These are phyloP conservation scores for Epichloe aotearoae DNA, from an alignment of 2,329 filamentous ascomycete species.

Conservation along the genomic window DNA sequence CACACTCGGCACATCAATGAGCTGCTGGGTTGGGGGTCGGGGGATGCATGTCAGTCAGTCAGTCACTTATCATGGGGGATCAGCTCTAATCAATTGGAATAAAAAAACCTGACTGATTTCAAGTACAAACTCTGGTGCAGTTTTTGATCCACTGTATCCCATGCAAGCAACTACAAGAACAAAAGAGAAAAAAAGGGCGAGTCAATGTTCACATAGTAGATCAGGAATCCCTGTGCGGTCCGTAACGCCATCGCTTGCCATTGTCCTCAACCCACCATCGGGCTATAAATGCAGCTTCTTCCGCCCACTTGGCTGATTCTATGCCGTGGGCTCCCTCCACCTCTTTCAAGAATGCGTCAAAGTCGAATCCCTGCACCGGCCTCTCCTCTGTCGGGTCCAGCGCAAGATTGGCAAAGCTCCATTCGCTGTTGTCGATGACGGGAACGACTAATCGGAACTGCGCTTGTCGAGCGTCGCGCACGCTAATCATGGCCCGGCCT, in stretches of 20 bases:
- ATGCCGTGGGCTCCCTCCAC: slow-evolving; percentile 12
- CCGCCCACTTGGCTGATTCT: slow-evolving; percentile 17
- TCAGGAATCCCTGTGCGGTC: slow-evolving; percentile 3
- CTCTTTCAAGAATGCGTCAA: slow-evolving; percentile 10
- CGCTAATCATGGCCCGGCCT: slow-evolving; percentile 19
- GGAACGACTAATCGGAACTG: slow-evolving; percentile 19
- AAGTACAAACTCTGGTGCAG: too few relatives aligned
- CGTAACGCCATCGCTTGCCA: slow-evolving; percentile 20
- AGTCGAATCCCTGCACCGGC: slow-evolving; percentile 13
- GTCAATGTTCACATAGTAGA: slow-evolving; percentile 18
- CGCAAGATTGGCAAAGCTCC: slow-evolving; percentile 16
- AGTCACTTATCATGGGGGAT: too few relatives aligned
- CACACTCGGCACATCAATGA: too few relatives aligned
- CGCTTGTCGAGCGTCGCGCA: slow-evolving; percentile 19
- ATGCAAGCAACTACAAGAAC: too few relatives aligned
- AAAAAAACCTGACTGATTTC: too few relatives aligned
- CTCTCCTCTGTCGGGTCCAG: slow-evolving; percentile 17
- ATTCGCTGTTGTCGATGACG: slow-evolving; percentile 18
- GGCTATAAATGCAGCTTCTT: slow-evolving; percentile 20
- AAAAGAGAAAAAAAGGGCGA: neutral
- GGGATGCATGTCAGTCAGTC: too few relatives aligned
- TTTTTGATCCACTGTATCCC: too few relatives aligned
- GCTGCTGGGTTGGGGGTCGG: too few relatives aligned
- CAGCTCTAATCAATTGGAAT: too few relatives aligned
- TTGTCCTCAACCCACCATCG: slow-evolving; percentile 24